Evolutionary conservation across 257 asterid species (phyloP), one percentile per base, ranked within the genome.

Genomic region (Buddleja alternifolia): DNA sequence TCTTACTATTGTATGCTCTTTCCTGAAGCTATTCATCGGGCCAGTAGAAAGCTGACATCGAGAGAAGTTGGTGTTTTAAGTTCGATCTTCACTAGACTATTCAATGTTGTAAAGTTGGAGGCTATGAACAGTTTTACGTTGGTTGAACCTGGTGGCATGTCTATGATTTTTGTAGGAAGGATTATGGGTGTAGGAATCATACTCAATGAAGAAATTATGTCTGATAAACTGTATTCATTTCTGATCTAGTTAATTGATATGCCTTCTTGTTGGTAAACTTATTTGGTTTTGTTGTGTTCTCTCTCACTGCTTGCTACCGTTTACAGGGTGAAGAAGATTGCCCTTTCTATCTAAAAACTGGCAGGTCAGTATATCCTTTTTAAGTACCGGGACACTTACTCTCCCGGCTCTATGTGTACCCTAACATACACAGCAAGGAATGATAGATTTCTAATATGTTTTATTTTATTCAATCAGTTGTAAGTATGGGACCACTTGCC

Each of bases 251-350:
- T 48, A 47, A 36, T 55, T 47, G 41, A 40, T 50, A 8, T 6
- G 60, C 51, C 56, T 52, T 21, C 39, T 42, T 66, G 34, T 46
- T 39, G 69, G 21, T 55, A 11, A 5, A 23, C 19, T 17, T 20
- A 53, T 60, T 53, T 62, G 29, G 39, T 55, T 40, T 51, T 63
- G 53, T 23, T 60, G 11, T 60, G 21, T 41, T 57, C n/a, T 60
- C 53, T 39, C 63, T 47, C 7, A n/a, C 71, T 36, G 50, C 76
- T 37, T 47, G 17, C 71, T 74, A 16, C 72, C 56, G 52, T 65
- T 80, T 69, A 72, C 93, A 93, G 99, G 97, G 94, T 54, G 99
- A 89, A 84, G 96, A 84, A 63, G 96, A 93, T 78, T 93, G 99
- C 73, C 99, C 97, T 12, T 93, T 93, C 83, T 93, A 88, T 85